Evolutionary conservation across 2,329 filamentous ascomycete genomes (phyloP), one percentile per base, ranked within the genome.

Genomic region (Curvularia spicifera): DNA sequence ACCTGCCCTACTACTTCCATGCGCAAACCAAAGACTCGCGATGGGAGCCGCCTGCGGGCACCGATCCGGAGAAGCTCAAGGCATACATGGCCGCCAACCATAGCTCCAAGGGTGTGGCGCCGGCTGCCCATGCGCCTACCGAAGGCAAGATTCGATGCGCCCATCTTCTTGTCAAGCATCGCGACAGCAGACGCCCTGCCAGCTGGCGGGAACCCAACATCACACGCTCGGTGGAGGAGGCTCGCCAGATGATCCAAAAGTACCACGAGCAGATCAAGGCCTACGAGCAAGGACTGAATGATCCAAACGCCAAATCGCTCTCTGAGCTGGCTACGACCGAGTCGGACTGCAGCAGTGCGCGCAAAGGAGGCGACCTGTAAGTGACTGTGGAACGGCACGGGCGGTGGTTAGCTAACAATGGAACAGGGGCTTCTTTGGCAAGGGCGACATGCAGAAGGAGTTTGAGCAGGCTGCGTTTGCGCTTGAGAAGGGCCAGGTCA

Each of bases 1-100:
- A 96, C 81, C 89, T 98, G 35, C 95, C 95, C 37, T 99, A 99
- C 84, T 99, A 98, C 83, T 98, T 97, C 89, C 96, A 97, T 80
- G 83, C 89, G 45, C 81, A 80, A 68, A 91, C 92, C 64, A 94
- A 93, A 78, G 88, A 92, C 76, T 98, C 95, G 63, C 87, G 91
- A 80, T 99, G 95, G 95, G 95, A 98, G 76, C 94, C 95, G 3
- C 95, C 95, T 8, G 78, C 86, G 44, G 91, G 89, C 64, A 95
- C 93, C 69, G 91, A 99, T 80, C 91, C 91, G 57, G 93, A 97
- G 70, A 92, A 90, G 80, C 87, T 99, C 65, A 98, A 97, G 84
- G 79, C 87, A 62, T 97, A 96, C 83, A 98, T 99, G 93, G 92
- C 91, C 37, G 84, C 85, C 69, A 86, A 97, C 78, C 93, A 97